Evolutionary conservation across 495 filamentous ascomycete species (phyloP).

Genomic region (Astrothelium subdiscretum): DNA sequence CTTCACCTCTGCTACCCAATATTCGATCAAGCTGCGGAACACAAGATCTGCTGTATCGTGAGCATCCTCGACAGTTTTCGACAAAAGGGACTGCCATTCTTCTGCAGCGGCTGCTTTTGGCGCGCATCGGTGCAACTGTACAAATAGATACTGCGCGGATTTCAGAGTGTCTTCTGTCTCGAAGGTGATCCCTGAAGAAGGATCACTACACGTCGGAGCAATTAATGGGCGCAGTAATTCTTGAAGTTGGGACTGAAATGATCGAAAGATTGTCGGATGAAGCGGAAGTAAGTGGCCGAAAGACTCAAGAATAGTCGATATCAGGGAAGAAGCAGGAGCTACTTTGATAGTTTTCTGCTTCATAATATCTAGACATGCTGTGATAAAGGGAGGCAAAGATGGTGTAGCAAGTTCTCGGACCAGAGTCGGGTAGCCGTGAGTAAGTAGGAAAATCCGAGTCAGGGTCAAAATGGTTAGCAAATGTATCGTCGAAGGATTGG

Average conservation of each 20-base stretch:
- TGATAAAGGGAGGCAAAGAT: slow-evolving; percentile 60
- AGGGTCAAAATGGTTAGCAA: slow-evolving; percentile 62
- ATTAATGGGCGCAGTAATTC: slow-evolving; percentile 43
- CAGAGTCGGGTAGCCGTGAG: slow-evolving; percentile 67
- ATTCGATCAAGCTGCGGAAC: slow-evolving; percentile 64
- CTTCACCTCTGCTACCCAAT: slow-evolving; percentile 47
- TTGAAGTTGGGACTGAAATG: slow-evolving; percentile 57
- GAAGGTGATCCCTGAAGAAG: slow-evolving; percentile 4
- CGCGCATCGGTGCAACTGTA: slow-evolving; percentile 61
- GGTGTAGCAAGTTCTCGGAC: slow-evolving; percentile 84
- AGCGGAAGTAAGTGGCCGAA: slow-evolving; percentile 58
- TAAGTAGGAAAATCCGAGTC: slow-evolving; percentile 69
- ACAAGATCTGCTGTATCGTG: slow-evolving; percentile 62
- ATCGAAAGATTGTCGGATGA: slow-evolving; percentile 69
- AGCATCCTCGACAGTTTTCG: slow-evolving; percentile 42
- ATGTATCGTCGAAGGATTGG: slow-evolving; percentile 58
- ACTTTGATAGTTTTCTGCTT: slow-evolving; percentile 12
- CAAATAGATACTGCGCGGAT: slow-evolving; percentile 46
- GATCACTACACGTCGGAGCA: slow-evolving; percentile 39
- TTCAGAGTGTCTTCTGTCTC: slow-evolving; percentile 20
- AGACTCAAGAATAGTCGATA: slow-evolving; percentile 51
- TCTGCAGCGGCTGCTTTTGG: slow-evolving; percentile 59
- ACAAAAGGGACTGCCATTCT: slow-evolving; percentile 60
- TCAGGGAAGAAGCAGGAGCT: slow-evolving; percentile 31
- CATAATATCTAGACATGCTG: slow-evolving; percentile 57